phyloP scores from a whole-genome alignment of 495 filamentous ascomycete species.

The Hyaloscypha hepaticicola region DNA sequence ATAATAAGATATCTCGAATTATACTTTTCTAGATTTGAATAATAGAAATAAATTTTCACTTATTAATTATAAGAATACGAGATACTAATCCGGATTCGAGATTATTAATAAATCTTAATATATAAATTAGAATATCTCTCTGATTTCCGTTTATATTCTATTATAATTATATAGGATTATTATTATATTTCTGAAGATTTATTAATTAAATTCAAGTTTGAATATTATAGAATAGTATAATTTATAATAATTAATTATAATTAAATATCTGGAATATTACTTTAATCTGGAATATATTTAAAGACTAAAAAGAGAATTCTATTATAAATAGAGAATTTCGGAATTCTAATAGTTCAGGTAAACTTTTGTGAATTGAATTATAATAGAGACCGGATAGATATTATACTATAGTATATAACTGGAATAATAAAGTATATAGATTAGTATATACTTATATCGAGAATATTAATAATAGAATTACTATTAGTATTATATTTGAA shows the following conservation, averaged over 20 bases:
- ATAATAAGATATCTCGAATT: constrained; percentile 41
- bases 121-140: constrained; percentile 27
- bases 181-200: constrained; percentile 25
- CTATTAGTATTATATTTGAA: constrained; percentile 34
- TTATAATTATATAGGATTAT: constrained; percentile 31
- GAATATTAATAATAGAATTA: constrained; percentile 31
- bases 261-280: neutral
- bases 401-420: constrained; percentile 35
- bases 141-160: constrained; percentile 28
- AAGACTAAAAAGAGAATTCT: constrained; percentile 33
- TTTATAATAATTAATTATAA: constrained; percentile 9
- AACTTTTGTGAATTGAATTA: constrained; percentile 31
- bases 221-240: neutral
- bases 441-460: constrained; percentile 31
- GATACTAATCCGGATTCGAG: constrained; percentile 30
- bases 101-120: constrained; percentile 19
- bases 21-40: constrained; percentile 36
- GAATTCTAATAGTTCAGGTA: constrained; percentile 35
- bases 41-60: constrained; percentile 26
- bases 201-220: neutral
- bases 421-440: constrained; percentile 25
- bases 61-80: constrained; percentile 32
- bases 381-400: constrained; percentile 31
- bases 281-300: constrained; percentile 29
- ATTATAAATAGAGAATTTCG: constrained; percentile 33